These are phyloP conservation scores for Zoysia japonica DNA, from an alignment of 176 grass and related monocot species.

Conservation along the genomic window DNA sequence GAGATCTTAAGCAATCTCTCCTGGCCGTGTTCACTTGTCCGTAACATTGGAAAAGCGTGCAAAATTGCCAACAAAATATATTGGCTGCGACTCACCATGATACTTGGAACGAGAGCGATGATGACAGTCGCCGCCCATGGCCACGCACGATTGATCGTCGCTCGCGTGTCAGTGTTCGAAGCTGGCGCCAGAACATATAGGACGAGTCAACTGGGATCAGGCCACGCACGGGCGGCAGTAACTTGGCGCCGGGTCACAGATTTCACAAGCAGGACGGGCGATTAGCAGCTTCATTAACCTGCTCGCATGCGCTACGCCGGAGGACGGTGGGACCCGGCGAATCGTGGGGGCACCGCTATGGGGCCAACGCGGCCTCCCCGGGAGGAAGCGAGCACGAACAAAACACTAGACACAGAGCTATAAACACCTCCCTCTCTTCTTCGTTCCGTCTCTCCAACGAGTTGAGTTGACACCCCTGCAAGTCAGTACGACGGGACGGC, in stretches of 20 bases:
- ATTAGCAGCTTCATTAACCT: constrained; percentile 21
- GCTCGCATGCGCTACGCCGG: constrained; percentile 40
- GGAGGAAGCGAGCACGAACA: background rate
- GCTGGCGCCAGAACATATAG: background rate
- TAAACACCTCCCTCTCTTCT: background rate
- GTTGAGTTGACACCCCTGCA: constrained; percentile 19
- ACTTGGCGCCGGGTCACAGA: constrained; percentile 20
- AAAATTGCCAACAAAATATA: background rate
- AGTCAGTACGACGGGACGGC: constrained; percentile 37
- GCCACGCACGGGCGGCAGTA: constrained; percentile 15
- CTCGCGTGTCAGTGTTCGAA: background rate
- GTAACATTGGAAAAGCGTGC: constrained; percentile 9
- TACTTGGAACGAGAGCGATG: background rate
- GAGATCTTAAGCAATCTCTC: background rate
- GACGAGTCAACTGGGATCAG: background rate
- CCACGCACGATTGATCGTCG: background rate
- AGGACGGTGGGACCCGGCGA: background rate
- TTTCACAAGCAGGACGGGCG: background rate
- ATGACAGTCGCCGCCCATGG: background rate
- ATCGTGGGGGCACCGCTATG: background rate
- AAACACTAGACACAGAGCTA: background rate
- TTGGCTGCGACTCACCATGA: background rate
- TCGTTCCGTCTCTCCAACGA: background rate
- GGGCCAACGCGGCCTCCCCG: constrained; percentile 16
- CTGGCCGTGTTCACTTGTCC: background rate